These are phyloP conservation scores for Teunomyces lycoperdinae DNA, from an alignment of 805 yeast species.

Conservation along the genomic window DNA sequence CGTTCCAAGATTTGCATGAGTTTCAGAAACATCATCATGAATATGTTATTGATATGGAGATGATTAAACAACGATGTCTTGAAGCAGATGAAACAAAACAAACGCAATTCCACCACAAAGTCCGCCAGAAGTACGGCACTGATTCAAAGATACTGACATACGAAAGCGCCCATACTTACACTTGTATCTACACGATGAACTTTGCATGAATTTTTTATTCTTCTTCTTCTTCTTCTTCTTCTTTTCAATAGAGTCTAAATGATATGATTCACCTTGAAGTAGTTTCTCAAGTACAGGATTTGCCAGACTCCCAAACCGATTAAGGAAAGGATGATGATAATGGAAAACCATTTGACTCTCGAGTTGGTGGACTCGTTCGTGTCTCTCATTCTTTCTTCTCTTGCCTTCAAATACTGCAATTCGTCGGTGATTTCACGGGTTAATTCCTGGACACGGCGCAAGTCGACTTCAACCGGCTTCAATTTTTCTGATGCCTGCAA, in stretches of 20 bases:
- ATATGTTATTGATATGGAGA: background rate
- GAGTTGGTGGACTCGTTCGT: conserved; percentile 95
- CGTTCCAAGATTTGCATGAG: conserved; percentile 6
- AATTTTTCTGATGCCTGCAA: conserved; percentile 89
- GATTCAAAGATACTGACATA: background rate
- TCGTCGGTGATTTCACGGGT: conserved; percentile 79
- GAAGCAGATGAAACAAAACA: background rate
- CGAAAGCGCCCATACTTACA: background rate
- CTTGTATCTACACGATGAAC: background rate
- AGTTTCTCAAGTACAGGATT: conserved; percentile 84
- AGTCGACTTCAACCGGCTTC: conserved; percentile 87
- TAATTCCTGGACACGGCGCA: conserved; percentile 82
- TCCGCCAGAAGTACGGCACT: background rate
- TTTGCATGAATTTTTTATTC: background rate
- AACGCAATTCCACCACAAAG: background rate
- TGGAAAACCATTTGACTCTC: conserved; percentile 85
- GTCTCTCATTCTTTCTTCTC: conserved; percentile 93
- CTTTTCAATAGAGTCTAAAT: conserved; percentile 31
- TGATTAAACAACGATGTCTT: background rate
- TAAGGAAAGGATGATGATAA: conserved; percentile 64
- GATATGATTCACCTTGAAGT: conserved; percentile 84
- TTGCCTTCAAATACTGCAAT: conserved; percentile 74
- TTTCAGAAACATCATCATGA: background rate
- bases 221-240: background rate
- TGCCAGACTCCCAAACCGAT: conserved; percentile 89